Conservation (phyloP, 2,329 filamentous ascomycete genomes). For the Cladosporium phlei region DNA sequence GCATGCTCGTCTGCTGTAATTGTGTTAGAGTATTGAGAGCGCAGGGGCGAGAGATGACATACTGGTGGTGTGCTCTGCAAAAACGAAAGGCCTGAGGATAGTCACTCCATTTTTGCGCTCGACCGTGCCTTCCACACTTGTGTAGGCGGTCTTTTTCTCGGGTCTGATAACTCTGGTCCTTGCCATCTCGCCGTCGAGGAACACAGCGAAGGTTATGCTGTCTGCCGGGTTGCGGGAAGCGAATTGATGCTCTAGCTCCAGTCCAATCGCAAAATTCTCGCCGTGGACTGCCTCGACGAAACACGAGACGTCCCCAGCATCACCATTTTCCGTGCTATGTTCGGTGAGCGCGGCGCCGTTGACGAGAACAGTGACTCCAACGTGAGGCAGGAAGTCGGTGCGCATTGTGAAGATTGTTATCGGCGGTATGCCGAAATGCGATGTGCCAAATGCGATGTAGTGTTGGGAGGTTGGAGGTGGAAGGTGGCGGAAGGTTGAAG, state of each 20-base stretch:
- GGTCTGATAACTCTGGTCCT: neutral
- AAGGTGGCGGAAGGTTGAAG: no score
- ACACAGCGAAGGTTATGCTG: neutral
- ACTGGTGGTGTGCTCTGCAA: constrained; percentile 20
- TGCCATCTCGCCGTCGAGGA: constrained; percentile 18
- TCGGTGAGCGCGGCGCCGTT: constrained; percentile 14
- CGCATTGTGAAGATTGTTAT: neutral
- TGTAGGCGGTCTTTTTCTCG: neutral
- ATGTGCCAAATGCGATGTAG: no score
- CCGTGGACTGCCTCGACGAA: constrained; percentile 20
- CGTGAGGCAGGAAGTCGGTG: constrained; percentile 3
- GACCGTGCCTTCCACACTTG: neutral
- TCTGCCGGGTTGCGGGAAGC: constrained; percentile 6
- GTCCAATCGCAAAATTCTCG: constrained; percentile 14
- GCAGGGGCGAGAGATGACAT: no score
- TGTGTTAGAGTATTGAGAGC: constrained; percentile 1
- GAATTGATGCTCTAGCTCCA: neutral
- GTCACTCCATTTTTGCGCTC: neutral
- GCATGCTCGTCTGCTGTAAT: constrained; percentile 12
- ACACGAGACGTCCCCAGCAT: neutral
- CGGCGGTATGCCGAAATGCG: no score
- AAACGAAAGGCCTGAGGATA: constrained; percentile 15
- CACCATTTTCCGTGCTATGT: constrained; percentile 15
- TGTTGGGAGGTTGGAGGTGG: no score
- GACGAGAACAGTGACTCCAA: constrained; percentile 15